phyloP scores from a whole-genome alignment of 305 asterid species.

The Coffea humblotiana region DNA sequence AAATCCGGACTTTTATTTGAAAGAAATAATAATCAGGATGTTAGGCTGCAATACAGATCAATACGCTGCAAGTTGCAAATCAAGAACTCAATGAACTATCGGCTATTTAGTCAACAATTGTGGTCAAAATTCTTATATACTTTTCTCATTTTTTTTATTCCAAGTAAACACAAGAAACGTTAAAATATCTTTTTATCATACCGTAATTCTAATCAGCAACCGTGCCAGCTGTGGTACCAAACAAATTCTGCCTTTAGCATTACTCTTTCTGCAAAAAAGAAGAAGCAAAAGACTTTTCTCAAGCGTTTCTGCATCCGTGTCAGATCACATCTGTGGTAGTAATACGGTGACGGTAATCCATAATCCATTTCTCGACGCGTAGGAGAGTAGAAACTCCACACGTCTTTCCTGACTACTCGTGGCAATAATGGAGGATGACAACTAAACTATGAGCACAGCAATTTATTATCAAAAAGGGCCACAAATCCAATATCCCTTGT shows the following conservation, averaged over 20 bases:
- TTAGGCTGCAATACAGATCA: background rate
- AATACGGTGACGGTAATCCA: background rate
- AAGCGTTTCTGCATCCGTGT: background rate
- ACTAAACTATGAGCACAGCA: background rate
- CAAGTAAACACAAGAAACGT: no score
- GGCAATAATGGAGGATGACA: slow-evolving; percentile 11
- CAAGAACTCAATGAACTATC: background rate
- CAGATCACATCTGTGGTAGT: background rate
- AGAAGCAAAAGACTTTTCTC: background rate
- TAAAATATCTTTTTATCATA: no score
- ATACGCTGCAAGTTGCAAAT: background rate
- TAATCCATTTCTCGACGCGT: background rate
- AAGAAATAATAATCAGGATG: background rate
- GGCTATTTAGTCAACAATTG: background rate
- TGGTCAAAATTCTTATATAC: background rate
- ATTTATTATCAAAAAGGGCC: slow-evolving; percentile 2
- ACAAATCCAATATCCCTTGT: background rate
- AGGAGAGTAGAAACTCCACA: background rate
- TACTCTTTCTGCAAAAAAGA: background rate
- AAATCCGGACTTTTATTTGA: no score
- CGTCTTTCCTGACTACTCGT: background rate
- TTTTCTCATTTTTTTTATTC: no score
- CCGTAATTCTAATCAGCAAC: background rate
- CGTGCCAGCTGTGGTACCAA: no score
- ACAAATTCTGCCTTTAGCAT: background rate